These are phyloP conservation scores for Solanum gandarillasii DNA, from an alignment of 257 asterid species.

Conservation along the genomic window DNA sequence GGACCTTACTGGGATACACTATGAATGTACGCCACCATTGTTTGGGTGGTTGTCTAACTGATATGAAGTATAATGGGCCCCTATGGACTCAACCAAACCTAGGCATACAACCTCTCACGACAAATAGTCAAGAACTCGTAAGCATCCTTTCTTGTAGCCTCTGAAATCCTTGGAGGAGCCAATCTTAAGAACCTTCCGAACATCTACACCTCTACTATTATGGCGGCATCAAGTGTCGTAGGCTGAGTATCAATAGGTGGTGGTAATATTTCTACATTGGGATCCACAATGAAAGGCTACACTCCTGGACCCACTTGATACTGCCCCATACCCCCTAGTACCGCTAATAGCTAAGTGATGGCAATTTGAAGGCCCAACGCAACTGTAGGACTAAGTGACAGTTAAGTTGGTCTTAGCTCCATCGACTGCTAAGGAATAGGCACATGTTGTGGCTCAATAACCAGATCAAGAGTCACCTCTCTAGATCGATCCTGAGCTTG, in stretches of 20 bases:
- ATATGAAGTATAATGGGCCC: no score
- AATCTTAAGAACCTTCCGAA: neutral
- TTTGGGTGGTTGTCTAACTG: neutral
- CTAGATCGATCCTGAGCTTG: neutral
- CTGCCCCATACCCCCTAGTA: neutral
- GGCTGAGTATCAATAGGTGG: neutral
- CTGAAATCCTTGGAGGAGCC: neutral
- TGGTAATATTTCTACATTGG: neutral
- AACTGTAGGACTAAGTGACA: neutral
- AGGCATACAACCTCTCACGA: neutral
- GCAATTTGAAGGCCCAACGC: neutral
- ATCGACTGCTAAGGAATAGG: neutral
- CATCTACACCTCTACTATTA: neutral
- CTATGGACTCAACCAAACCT: neutral
- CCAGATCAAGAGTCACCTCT: no score
- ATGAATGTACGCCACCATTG: neutral
- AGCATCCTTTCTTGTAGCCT: neutral
- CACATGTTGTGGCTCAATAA: neutral
- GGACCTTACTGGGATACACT: neutral
- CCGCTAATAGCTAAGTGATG: neutral
- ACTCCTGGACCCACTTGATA: neutral
- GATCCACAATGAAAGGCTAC: neutral
- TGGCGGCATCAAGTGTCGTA: neutral
- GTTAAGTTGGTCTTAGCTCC: neutral
- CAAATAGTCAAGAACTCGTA: no score